Conservation (phyloP, 2,329 filamentous ascomycete species). For the Fusarium ramigenum region DNA sequence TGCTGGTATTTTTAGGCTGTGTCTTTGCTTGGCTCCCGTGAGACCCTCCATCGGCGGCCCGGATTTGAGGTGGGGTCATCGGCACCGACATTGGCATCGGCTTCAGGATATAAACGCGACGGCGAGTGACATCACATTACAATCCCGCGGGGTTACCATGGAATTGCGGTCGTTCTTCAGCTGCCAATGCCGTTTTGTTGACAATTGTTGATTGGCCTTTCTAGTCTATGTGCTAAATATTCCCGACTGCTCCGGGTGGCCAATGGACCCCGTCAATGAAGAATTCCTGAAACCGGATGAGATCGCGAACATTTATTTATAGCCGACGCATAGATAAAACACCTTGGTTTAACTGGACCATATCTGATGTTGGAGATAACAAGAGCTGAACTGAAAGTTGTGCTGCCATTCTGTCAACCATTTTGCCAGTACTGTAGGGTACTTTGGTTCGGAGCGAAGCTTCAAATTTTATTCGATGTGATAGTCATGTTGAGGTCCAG, state of each 20-base stretch:
- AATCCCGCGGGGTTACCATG: background rate
- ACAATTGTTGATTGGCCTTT: background rate
- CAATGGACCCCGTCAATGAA: too few species aligned
- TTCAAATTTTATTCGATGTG: background rate
- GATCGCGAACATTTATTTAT: background rate
- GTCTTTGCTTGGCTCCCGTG: conserved; percentile 5
- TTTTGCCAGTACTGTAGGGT: background rate
- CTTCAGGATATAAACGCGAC: background rate
- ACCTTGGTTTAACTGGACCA: background rate
- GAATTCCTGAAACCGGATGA: background rate
- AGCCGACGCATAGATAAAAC: background rate
- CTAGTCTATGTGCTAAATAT: background rate
- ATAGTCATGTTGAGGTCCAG: background rate
- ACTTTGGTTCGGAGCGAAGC: accelerated
- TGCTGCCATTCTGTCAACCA: background rate
- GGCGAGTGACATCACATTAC: conserved; percentile 16
- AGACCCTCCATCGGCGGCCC: conserved; percentile 6
- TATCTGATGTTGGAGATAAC: accelerated
- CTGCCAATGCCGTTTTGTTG: background rate
- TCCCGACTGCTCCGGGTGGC: background rate
- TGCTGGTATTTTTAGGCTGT: background rate
- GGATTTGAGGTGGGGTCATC: conserved; percentile 6
- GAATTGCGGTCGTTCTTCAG: background rate
- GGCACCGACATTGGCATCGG: conserved; percentile 10
- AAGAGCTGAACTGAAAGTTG: too few species aligned